Percentiles rank a stretch among this genome's conserved stretches.
These are phyloP conservation scores for Aschersonia sp. DNA, from an alignment of 2,329 filamentous ascomycete species.

Conservation along the genomic window DNA sequence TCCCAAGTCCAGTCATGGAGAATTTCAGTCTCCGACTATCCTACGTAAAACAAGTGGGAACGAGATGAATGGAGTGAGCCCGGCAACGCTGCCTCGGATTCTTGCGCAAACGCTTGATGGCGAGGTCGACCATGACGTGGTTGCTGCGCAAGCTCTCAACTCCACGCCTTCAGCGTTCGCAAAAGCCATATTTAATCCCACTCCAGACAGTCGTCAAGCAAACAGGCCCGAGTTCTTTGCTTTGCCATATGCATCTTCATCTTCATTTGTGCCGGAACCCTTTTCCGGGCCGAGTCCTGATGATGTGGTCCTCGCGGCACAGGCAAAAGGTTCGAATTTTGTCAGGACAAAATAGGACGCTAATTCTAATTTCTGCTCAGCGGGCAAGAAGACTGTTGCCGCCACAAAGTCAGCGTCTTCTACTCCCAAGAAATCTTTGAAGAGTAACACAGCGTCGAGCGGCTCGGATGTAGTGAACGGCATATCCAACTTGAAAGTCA, in stretches of 20 bases:
- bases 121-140: not conserved
- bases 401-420: constrained; percentile 17
- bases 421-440: constrained; percentile 20
- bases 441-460: constrained; percentile 16
- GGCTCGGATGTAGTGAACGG: constrained; percentile 13
- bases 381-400: constrained; percentile 29
- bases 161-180: constrained; percentile 41
- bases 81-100: too few species aligned
- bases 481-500: constrained; percentile 24
- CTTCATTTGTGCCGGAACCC: constrained; percentile 38
- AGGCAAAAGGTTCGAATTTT: constrained; percentile 70
- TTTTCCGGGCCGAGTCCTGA: constrained; percentile 86
- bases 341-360: constrained; percentile 31
- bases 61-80: too few species aligned
- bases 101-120: too few species aligned
- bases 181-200: constrained; percentile 32
- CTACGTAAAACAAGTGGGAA: too few species aligned
- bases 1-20: not conserved
- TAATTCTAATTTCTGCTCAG: constrained; percentile 39
- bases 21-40: not conserved
- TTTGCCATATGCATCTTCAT: constrained; percentile 35
- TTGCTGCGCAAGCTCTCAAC: constrained; percentile 7
- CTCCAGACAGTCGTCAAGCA: constrained; percentile 13
- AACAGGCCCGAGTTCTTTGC: constrained; percentile 19
- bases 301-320: constrained; percentile 74